Evolutionary conservation across 2,329 filamentous ascomycete genomes (phyloP).

Genomic region (Blastomyces silverae): DNA sequence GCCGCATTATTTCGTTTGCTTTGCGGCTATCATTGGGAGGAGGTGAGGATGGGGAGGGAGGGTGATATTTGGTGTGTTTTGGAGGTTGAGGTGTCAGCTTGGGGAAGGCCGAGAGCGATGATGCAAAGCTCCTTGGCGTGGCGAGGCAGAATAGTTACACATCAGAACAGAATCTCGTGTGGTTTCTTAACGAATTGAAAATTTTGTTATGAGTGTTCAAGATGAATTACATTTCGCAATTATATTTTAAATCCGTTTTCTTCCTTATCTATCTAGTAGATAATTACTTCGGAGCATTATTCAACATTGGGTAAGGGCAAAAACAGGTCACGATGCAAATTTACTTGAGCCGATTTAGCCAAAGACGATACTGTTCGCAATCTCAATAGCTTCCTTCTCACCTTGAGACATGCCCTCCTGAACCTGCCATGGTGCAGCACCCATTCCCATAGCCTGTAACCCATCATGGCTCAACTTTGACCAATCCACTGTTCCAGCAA

Average conservation of each 20-base stretch:
- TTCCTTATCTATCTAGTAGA: neutral
- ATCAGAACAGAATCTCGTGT: neutral
- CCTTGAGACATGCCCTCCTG: constrained; percentile 44
- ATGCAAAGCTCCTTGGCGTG: constrained; percentile 9
- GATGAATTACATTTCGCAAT: neutral
- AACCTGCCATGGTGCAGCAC: constrained; percentile 44
- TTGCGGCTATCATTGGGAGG: constrained; percentile 31
- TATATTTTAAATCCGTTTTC: neutral
- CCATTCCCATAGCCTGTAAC: constrained; percentile 51
- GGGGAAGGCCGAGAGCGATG: neutral
- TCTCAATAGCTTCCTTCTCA: constrained; percentile 47
- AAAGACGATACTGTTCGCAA: too few species aligned
- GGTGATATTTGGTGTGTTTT: constrained; percentile 2
- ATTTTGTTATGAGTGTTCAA: neutral
- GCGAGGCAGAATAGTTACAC: neutral
- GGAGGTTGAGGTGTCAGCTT: constrained; percentile 4
- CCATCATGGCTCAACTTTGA: constrained; percentile 42
- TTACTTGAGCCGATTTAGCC: neutral
- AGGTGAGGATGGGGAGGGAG: constrained; percentile 2
- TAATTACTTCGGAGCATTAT: neutral
- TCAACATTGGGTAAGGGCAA: neutral
- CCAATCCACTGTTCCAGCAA: constrained; percentile 35
- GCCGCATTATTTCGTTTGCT: constrained; percentile 35
- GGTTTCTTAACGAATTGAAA: too few species aligned
- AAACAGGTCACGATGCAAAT: neutral